Evolutionary conservation across 2,329 filamentous ascomycete species (phyloP).

Genomic region (Fusarium buharicum): DNA sequence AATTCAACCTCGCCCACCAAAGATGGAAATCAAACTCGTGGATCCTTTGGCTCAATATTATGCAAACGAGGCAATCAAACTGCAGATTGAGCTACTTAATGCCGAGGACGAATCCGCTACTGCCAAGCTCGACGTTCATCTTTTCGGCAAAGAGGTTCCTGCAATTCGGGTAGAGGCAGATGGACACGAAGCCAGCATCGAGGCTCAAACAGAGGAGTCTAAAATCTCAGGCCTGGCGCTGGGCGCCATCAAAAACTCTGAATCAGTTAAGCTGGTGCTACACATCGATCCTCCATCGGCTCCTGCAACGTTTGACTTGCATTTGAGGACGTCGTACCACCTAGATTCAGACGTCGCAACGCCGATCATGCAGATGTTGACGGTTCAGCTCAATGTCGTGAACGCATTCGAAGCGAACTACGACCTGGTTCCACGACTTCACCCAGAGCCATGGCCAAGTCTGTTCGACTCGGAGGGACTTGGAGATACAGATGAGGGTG

Average conservation of each 20-base stretch:
- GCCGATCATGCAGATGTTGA: constrained; percentile 77
- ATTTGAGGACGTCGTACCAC: constrained; percentile 80
- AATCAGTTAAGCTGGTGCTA: constrained; percentile 58
- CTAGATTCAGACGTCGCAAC: constrained; percentile 83
- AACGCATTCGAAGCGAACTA: constrained; percentile 93
- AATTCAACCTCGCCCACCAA: constrained; percentile 89
- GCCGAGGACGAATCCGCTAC: constrained; percentile 83
- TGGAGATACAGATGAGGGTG: constrained; percentile 48
- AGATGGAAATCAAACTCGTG: constrained; percentile 79
- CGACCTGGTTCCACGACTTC: constrained; percentile 82
- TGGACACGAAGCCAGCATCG: constrained; percentile 49
- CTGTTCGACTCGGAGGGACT: constrained; percentile 75
- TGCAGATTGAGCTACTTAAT: constrained; percentile 79
- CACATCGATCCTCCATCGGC: constrained; percentile 60
- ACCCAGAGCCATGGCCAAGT: constrained; percentile 84
- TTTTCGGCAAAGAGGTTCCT: constrained; percentile 69
- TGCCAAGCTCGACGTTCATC: constrained; percentile 73
- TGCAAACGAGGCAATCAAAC: constrained; percentile 77
- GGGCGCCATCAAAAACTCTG: constrained; percentile 59
- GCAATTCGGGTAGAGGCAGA: constrained; percentile 55
- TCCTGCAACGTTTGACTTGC: constrained; percentile 71
- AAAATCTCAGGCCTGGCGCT: constrained; percentile 56
- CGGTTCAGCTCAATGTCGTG: constrained; percentile 76
- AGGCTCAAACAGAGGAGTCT: constrained; percentile 54
- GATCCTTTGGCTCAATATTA: constrained; percentile 79